phyloP scores from a whole-genome alignment of 176 grass and related monocot genomes.

The Hsuehochloa calcarea region DNA sequence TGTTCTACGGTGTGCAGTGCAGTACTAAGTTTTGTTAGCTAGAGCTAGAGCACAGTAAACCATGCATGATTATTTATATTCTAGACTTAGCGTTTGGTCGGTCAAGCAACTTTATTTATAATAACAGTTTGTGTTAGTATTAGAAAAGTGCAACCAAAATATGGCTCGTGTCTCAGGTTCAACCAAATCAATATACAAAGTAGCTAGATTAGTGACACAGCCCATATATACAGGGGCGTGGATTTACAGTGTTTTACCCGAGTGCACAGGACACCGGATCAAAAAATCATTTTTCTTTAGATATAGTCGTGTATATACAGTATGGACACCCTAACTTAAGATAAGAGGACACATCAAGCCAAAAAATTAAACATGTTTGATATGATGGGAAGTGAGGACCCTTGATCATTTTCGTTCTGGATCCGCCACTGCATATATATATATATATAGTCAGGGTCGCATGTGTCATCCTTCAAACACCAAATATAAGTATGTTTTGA shows the following conservation, averaged over 20 bases:
- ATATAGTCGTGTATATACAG: no score
- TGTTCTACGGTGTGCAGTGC: not conserved
- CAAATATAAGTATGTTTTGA: not conserved
- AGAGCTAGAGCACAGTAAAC: not conserved
- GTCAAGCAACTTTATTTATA: not conserved
- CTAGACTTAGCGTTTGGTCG: not conserved
- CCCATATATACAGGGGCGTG: no score
- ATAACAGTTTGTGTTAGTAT: not conserved
- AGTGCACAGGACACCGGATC: no score
- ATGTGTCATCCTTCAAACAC: not conserved
- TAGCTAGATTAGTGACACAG: not conserved
- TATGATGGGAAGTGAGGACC: no score
- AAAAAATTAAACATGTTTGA: no score
- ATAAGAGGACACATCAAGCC: no score
- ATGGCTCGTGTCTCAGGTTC: not conserved
- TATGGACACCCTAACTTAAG: no score
- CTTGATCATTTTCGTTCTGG: no score
- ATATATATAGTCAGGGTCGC: not conserved
- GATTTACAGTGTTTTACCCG: no score
- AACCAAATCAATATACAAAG: not conserved
- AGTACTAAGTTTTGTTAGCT: not conserved
- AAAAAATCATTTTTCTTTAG: no score
- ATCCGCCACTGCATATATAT: no score
- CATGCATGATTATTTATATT: not conserved
- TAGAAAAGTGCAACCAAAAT: not conserved